Conservation (phyloP, 2,329 filamentous ascomycete species). For the Pseudocercospora fuligena region DNA sequence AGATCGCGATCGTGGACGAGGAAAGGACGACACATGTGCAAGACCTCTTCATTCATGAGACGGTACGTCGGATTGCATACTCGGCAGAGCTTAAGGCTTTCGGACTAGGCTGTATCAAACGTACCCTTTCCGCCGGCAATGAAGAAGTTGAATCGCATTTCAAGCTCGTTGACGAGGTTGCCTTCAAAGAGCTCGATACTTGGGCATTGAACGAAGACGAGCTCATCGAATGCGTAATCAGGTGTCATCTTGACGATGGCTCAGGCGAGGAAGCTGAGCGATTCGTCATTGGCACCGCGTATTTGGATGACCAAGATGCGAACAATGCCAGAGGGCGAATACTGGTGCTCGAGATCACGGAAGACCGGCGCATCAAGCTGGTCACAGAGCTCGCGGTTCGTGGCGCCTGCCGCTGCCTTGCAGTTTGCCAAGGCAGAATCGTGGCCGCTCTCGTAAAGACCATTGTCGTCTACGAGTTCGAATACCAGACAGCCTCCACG, state of each 20-base stretch:
- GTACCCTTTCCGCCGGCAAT: slow-evolving; percentile 70
- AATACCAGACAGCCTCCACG: slow-evolving; percentile 59
- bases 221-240: slow-evolving; percentile 82
- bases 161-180: slow-evolving; percentile 85
- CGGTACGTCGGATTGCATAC: slow-evolving; percentile 85
- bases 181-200: slow-evolving; percentile 78
- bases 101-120: slow-evolving; percentile 81
- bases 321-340: slow-evolving; percentile 71
- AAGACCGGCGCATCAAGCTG: slow-evolving; percentile 72
- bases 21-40: slow-evolving; percentile 88
- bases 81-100: slow-evolving; percentile 79
- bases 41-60: slow-evolving; percentile 76
- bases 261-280: slow-evolving; percentile 67
- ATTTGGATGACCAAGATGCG: slow-evolving; percentile 63
- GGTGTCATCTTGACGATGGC: slow-evolving; percentile 70
- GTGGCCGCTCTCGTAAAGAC: slow-evolving; percentile 91
- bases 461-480: slow-evolving; percentile 63
- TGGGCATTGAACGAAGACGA: slow-evolving; percentile 71
- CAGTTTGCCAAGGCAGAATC: slow-evolving; percentile 74
- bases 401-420: slow-evolving; percentile 80
- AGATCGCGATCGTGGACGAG: slow-evolving; percentile 79
- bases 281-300: slow-evolving; percentile 91
- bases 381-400: slow-evolving; percentile 72
- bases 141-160: slow-evolving; percentile 83
- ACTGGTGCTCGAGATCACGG: slow-evolving; percentile 80